A percentile compares a stretch with the other conserved stretches of the same genome.
Evolutionary conservation across 176 grass and related monocot species (phyloP).

Genomic region (Musa acuminata): DNA sequence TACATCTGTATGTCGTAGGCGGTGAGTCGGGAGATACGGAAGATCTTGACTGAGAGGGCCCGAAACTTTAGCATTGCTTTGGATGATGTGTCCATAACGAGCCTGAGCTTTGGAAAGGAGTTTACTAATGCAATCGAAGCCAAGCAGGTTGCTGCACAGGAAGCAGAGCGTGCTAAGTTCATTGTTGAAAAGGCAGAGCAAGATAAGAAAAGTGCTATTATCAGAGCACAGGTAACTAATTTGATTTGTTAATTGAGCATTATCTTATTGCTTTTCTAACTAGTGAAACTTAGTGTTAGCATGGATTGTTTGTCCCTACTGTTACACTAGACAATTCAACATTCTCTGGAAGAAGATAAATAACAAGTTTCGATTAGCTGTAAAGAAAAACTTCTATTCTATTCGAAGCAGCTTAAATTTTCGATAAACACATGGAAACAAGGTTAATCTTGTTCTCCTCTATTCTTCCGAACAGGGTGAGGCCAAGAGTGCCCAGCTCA

Average conservation of each 20-base stretch:
- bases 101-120: constrained; percentile 81
- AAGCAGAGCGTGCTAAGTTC: constrained; percentile 84
- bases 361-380: too few relatives aligned
- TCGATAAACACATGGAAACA: not conserved
- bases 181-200: constrained; percentile 84
- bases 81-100: constrained; percentile 95
- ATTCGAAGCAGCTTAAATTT: too few relatives aligned
- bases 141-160: constrained; percentile 93
- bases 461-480: constrained; percentile 47
- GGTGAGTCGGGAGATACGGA: constrained; percentile 94
- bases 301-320: not conserved
- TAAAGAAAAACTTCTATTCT: too few relatives aligned
- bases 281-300: too few relatives aligned
- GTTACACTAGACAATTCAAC: too few relatives aligned
- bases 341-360: too few relatives aligned
- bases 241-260: too few relatives aligned
- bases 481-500: constrained; percentile 89
- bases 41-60: constrained; percentile 84
- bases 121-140: constrained; percentile 95
- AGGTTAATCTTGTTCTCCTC: not conserved
- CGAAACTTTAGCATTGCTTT: constrained; percentile 81
- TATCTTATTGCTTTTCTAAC: too few relatives aligned
- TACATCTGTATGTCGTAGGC: constrained; percentile 38
- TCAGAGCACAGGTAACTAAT: constrained; percentile 54
- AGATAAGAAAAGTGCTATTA: constrained; percentile 63